Percentiles rank a stretch among this genome's conserved stretches.
Conservation (phyloP, 1,284 basidiomycete genomes). For the Ustilago xerochloae region DNA sequence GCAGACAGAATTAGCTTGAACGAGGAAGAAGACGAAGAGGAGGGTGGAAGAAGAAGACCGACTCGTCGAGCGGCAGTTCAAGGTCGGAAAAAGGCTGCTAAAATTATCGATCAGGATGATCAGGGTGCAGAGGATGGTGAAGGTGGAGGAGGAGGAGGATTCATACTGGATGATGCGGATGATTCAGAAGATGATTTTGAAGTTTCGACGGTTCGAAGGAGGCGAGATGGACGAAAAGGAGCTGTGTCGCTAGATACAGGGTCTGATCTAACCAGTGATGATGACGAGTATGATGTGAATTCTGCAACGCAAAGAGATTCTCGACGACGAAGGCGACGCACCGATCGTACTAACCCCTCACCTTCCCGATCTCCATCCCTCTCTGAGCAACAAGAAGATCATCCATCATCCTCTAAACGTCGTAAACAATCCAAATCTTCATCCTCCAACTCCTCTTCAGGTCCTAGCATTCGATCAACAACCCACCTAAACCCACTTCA, state of each 20-base stretch:
- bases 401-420: background rate
- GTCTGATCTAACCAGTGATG: conserved; percentile 16
- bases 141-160: conserved; percentile 31
- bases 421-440: conserved; percentile 9
- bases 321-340: conserved; percentile 8
- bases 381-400: background rate
- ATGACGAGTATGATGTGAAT: conserved; percentile 8
- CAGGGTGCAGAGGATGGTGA: conserved; percentile 3
- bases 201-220: conserved; percentile 3
- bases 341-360: background rate
- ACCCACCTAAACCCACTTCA: conserved; percentile 37
- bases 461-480: conserved; percentile 13
- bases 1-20: background rate
- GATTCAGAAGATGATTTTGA: conserved; percentile 42
- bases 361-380: conserved; percentile 2
- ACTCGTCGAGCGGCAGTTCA: conserved; percentile 29
- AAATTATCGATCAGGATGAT: conserved; percentile 15
- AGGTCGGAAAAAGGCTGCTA: conserved; percentile 23
- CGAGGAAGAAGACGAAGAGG: conserved; percentile 9
- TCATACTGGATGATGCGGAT: conserved; percentile 32
- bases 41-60: conserved; percentile 14
- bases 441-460: background rate
- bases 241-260: conserved; percentile 20
- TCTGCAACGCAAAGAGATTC: background rate
- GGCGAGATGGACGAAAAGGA: background rate